Conservation (phyloP, 176 grass and related monocot genomes). For the Carex scoparia region DNA sequence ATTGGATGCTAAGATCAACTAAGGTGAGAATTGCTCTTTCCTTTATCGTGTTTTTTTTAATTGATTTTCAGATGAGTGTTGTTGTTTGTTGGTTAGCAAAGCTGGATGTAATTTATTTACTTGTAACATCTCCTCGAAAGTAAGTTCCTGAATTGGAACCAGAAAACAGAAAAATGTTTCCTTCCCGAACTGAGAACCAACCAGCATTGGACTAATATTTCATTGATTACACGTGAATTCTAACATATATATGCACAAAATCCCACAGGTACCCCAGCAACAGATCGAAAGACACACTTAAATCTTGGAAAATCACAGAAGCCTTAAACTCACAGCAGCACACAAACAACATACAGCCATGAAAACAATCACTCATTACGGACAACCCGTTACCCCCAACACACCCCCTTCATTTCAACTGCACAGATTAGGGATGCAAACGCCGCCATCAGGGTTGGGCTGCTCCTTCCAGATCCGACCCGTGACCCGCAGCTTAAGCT, state of each 20-base stretch:
- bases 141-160: too few species aligned
- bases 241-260: constrained; percentile 22
- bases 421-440: constrained; percentile 56
- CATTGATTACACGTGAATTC: constrained; percentile 2
- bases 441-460: constrained; percentile 44
- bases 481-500: constrained; percentile 67
- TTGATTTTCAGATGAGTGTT: too few species aligned
- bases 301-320: background rate
- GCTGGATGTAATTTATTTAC: too few species aligned
- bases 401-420: constrained; percentile 24
- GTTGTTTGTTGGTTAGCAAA: too few species aligned
- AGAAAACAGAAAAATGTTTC: background rate
- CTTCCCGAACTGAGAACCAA: background rate
- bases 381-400: background rate
- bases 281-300: constrained; percentile 2
- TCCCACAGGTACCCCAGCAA: constrained; percentile 6
- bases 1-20: background rate
- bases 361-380: background rate
- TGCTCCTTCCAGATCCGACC: constrained; percentile 72
- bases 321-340: background rate
- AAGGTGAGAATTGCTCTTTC: too few species aligned
- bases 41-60: too few species aligned
- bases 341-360: background rate
- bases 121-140: too few species aligned
- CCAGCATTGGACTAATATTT: constrained; percentile 9